Evolutionary conservation across 331 rosid genomes (phyloP), one percentile per base, ranked within the genome.

Genomic region (Quercus phellos): DNA sequence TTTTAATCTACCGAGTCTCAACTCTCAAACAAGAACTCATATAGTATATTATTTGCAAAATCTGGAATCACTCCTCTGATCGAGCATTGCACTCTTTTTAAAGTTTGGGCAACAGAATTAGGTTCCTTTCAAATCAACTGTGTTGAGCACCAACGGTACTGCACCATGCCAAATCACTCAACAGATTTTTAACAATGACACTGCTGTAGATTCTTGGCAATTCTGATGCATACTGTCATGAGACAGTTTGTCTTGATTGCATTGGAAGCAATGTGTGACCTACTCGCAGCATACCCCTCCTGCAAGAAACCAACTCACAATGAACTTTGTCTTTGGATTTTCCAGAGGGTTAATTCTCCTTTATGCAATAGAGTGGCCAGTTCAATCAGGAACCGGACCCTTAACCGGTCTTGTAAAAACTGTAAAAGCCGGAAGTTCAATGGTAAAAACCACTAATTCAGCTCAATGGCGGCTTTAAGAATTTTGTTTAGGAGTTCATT

Each of bases 231-330:
- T 72, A 74, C 94, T 55, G 89, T 85, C 99, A 92, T 92, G 16
- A 92, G 87, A 63, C 99, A 91, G 86, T 90, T 91, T 14, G 98
- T 92, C 88, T 95, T 92, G 50, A 95, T 84, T 71, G 94, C 96
- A 61, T 95, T 95, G 55, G 89, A 74, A 58, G 69, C 75, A 75
- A 95, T 92, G 84, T 94, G 99, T 24, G 99, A 95, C 88, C 94
- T 91, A 83, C 96, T 87, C 21, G 64, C 96, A 74, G 90, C 94
- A 89, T 84, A 91, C 34, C 94, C 99, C 82, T 85, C 90, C 99
- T 91, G 95, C 88, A 85, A 83, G 61, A 56, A 69, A 68, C 68
- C 67, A 81, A 82, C 64, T 61, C 16, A 72, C 26, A 60, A 54
- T 18, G 69, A 11, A 55, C 78, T 24, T 30, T 55, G 70, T 78